Evolutionary conservation across 305 asterid genomes (phyloP).

Genomic region (Solanum hybrid): DNA sequence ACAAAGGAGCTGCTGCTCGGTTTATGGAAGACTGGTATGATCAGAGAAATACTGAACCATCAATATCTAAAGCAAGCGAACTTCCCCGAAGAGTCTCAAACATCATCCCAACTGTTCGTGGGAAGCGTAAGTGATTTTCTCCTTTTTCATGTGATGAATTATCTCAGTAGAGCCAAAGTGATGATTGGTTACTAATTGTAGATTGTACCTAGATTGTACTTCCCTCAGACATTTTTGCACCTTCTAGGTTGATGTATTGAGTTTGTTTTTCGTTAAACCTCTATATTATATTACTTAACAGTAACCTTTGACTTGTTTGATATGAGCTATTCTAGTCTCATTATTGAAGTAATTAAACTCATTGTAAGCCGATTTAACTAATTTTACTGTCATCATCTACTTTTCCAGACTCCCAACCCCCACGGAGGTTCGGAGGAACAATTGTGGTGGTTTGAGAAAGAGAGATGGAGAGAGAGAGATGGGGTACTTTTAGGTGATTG

Average conservation of each 20-base stretch:
- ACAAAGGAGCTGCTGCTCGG: conserved; percentile 98
- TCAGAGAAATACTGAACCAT: conserved; percentile 29
- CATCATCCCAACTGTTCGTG: conserved; percentile 48
- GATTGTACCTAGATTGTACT: neutral
- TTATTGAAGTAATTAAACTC: neutral
- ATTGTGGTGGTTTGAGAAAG: neutral
- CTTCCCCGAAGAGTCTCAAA: conserved; percentile 78
- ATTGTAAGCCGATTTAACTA: neutral
- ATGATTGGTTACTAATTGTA: neutral
- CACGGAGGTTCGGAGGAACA: neutral
- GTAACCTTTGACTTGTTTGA: neutral
- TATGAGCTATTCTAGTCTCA: neutral
- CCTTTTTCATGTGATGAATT: neutral
- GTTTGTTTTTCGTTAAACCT: neutral
- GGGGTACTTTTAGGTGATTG: neutral
- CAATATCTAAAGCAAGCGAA: conserved; percentile 10
- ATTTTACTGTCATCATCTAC: neutral
- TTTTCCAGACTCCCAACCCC: neutral
- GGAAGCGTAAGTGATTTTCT: conserved; percentile 49
- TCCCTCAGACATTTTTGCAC: neutral
- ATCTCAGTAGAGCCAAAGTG: neutral
- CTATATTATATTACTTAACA: neutral
- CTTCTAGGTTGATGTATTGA: neutral
- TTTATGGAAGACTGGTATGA: conserved; percentile 99
- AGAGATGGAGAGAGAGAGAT: neutral